Evolutionary conservation across 2,329 filamentous ascomycete species (phyloP).

Genomic region (Sphaerostilbella broomeana): DNA sequence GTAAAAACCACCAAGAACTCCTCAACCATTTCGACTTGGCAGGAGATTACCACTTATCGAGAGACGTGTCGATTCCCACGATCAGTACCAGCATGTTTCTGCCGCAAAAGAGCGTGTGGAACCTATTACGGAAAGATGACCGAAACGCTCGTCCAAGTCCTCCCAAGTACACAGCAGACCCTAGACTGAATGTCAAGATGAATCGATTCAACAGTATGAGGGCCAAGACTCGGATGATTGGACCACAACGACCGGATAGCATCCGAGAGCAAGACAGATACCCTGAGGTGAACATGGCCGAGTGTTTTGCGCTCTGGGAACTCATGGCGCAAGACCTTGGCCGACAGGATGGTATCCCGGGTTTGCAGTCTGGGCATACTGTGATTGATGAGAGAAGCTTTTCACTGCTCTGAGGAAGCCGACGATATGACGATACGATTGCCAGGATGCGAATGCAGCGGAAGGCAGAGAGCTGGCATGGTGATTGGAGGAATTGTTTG

Average conservation of each 20-base stretch:
- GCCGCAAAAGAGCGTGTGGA: slow-evolving; percentile 44
- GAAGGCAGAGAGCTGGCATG: no score
- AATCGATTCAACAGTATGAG: background rate
- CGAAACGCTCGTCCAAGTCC: slow-evolving; percentile 17
- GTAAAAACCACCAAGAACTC: slow-evolving; percentile 38
- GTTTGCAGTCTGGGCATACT: slow-evolving; percentile 32
- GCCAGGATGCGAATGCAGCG: no score
- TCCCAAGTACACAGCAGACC: slow-evolving; percentile 21
- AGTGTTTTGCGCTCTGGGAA: slow-evolving; percentile 32
- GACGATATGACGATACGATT: background rate
- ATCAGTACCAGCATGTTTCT: slow-evolving; percentile 48
- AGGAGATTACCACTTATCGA: slow-evolving; percentile 43
- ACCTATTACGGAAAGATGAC: slow-evolving; percentile 34
- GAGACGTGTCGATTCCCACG: slow-evolving; percentile 46
- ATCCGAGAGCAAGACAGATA: slow-evolving; percentile 9
- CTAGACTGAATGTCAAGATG: slow-evolving; percentile 15
- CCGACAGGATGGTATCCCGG: slow-evolving; percentile 28
- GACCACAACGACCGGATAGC: slow-evolving; percentile 5
- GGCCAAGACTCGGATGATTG: slow-evolving; percentile 2
- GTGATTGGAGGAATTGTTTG: background rate
- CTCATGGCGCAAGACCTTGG: slow-evolving; percentile 31
- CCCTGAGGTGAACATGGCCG: slow-evolving; percentile 20
- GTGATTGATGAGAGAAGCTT: slow-evolving; percentile 35
- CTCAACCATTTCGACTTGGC: slow-evolving; percentile 43
- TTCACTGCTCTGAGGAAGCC: slow-evolving; percentile 14